Evolutionary conservation across 108 stramenopile genomes (phyloP), one percentile per base, ranked within the genome.

Genomic region (Nitzschia putrida): DNA sequence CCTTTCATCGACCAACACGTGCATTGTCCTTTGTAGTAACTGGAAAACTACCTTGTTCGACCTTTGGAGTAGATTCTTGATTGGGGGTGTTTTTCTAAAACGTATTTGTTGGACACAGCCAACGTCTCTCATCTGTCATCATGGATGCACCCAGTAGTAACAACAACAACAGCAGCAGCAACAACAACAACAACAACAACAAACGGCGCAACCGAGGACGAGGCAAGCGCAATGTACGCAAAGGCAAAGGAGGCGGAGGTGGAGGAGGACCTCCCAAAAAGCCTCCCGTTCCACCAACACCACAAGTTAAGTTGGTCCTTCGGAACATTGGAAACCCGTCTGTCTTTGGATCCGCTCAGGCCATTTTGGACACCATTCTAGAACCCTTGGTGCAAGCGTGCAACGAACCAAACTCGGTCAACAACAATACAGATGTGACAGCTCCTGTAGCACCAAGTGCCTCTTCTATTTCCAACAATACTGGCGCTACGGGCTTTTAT

Each of bases 291-390:
- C 80, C 80, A 42, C 71, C 57, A 24, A 57, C 77, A 7, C 72
- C 76, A 7, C 77, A 78, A 64, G 52, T 71, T 50, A 77, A 78
- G 50, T 43, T 83, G 21, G 68, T 68, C 1, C 51, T 77, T 29
- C 81, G 81, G 6, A 74, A 78, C 66, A 83, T 83, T 64, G 38
- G 59, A n/a, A 67, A 70, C 21, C 45, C 66, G 16, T 69, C 68
- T 7, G 51, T 56, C 10, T 76, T 57, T 72, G 81, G 81, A 53
- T 53, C 72, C 9, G 75, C 64, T 16, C 51, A 71, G 41, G 43
- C 40, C 8, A 40, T 76, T 14, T 38, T 81, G 59, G 65, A 72
- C 49, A 57, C 65, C 34, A 21, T 82, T 18, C n/a, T 82, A 20
- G 13, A 52, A 24, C 64, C 64, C 1, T 54, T 71, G 51, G 45